Conservation (phyloP, 2,329 filamentous ascomycete species). For the Arthrocladium fulminans region DNA sequence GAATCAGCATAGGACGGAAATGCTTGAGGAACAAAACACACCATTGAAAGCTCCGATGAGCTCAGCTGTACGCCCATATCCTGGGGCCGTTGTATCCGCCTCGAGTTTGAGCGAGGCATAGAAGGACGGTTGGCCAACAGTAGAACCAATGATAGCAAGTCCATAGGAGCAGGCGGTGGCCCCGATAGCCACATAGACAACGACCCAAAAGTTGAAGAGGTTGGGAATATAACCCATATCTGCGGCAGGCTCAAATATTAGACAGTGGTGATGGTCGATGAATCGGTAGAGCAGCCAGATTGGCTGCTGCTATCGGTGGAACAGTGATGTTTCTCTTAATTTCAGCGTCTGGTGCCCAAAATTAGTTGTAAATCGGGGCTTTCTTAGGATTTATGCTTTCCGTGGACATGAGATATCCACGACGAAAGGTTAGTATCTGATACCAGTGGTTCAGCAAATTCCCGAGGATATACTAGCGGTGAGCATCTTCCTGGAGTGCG, state of each 20-base stretch:
- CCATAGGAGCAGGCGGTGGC: slow-evolving; percentile 29
- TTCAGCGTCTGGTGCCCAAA: not conserved
- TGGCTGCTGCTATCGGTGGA: not conserved
- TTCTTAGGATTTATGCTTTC: not conserved
- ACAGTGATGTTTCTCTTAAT: too few species aligned
- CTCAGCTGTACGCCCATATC: slow-evolving; percentile 35
- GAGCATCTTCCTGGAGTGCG: too few species aligned
- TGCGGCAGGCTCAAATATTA: not conserved
- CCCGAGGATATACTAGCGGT: too few species aligned
- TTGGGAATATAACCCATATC: slow-evolving; percentile 24
- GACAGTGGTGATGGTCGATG: not conserved
- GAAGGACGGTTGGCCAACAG: slow-evolving; percentile 40
- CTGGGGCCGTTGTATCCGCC: slow-evolving; percentile 30
- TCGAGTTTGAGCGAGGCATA: slow-evolving; percentile 34
- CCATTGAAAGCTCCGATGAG: slow-evolving; percentile 40
- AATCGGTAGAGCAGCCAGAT: not conserved
- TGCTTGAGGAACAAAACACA: not conserved
- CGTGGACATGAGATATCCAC: too few species aligned
- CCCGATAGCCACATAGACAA: slow-evolving; percentile 29
- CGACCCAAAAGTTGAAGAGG: slow-evolving; percentile 28
- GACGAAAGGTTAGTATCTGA: too few species aligned
- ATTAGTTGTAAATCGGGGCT: not conserved
- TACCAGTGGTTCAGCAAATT: too few species aligned
- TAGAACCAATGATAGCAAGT: slow-evolving; percentile 33
- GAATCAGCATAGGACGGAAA: not conserved